Percentiles rank a stretch among this genome's conserved stretches.
Evolutionary conservation across 192 early-diverging fungal genomes (phyloP).

Genomic region (Dissophora globulifera): DNA sequence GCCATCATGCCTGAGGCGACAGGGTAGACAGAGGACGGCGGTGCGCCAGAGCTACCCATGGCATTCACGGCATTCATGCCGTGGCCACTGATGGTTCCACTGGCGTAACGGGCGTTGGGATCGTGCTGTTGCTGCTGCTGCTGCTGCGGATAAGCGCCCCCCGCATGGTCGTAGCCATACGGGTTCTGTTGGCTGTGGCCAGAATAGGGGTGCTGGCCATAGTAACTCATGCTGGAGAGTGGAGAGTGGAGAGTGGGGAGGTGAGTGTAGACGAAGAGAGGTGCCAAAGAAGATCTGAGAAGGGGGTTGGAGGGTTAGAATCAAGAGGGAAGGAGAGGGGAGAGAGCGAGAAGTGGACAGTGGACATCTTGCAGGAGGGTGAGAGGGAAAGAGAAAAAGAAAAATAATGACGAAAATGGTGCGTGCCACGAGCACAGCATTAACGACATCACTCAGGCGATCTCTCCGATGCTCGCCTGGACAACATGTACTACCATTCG

Average conservation of each 20-base stretch:
- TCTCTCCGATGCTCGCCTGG: no score
- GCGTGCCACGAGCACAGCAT: no score
- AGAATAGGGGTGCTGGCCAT: constrained; percentile 16
- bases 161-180: neutral
- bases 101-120: constrained; percentile 1
- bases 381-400: no score
- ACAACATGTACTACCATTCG: no score
- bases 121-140: no score
- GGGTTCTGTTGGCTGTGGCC: constrained; percentile 11
- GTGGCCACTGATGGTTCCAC: neutral
- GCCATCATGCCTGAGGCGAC: constrained; percentile 8
- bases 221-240: constrained; percentile 21
- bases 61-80: neutral
- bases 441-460: no score
- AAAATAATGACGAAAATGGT: no score
- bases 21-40: constrained; percentile 27
- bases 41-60: constrained; percentile 1
- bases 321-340: neutral
- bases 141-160: constrained; percentile 3
- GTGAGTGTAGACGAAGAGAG: neutral
- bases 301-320: neutral
- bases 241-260: neutral
- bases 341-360: no score
- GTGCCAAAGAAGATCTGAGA: neutral
- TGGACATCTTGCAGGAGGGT: no score